phyloP scores from a whole-genome alignment of 768 basidiomycete species.

The Fomitopsis serialis region DNA sequence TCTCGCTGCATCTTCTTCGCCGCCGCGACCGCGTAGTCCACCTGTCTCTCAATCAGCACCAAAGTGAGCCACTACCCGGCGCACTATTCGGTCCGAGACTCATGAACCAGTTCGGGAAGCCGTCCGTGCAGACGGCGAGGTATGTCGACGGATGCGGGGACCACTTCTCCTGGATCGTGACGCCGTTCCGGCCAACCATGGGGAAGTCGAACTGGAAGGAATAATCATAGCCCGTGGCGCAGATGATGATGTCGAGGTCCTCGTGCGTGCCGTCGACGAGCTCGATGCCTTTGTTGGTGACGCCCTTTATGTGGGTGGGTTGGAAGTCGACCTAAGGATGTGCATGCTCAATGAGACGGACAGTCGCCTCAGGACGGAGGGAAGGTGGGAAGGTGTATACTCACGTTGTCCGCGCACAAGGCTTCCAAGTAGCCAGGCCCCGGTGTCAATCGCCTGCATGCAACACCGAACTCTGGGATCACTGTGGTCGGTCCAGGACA shows the following conservation, averaged over 20 bases:
- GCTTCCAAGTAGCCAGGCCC: slow-evolving; percentile 67
- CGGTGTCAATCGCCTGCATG: slow-evolving; percentile 60
- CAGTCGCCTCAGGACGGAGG: too few relatives aligned
- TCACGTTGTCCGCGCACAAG: slow-evolving; percentile 55
- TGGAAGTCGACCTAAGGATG: slow-evolving; percentile 45
- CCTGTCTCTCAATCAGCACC: slow-evolving; percentile 47
- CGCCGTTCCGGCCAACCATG: slow-evolving; percentile 48
- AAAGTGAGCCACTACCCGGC: slow-evolving; percentile 52
- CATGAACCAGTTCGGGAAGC: slow-evolving; percentile 68
- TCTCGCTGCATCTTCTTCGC: slow-evolving; percentile 60
- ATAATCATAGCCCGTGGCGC: slow-evolving; percentile 60
- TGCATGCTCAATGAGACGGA: too few relatives aligned
- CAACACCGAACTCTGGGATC: slow-evolving; percentile 53
- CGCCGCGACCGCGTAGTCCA: slow-evolving; percentile 50
- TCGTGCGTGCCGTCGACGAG: slow-evolving; percentile 47
- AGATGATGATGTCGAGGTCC: slow-evolving; percentile 55
- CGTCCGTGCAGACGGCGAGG: slow-evolving; percentile 51
- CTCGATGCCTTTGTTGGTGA: slow-evolving; percentile 53
- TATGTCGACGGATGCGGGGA: slow-evolving; percentile 53
- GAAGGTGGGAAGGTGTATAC: slow-evolving; percentile 1
- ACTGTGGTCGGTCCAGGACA: slow-evolving; percentile 28
- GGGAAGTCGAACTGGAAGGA: slow-evolving; percentile 44
- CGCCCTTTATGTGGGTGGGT: slow-evolving; percentile 41
- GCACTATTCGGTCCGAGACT: slow-evolving; percentile 51
- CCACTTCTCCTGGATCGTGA: slow-evolving; percentile 48